These are phyloP conservation scores for Spathaspora sp. DNA, from an alignment of 1,139 yeast genomes.

Conservation along the genomic window DNA sequence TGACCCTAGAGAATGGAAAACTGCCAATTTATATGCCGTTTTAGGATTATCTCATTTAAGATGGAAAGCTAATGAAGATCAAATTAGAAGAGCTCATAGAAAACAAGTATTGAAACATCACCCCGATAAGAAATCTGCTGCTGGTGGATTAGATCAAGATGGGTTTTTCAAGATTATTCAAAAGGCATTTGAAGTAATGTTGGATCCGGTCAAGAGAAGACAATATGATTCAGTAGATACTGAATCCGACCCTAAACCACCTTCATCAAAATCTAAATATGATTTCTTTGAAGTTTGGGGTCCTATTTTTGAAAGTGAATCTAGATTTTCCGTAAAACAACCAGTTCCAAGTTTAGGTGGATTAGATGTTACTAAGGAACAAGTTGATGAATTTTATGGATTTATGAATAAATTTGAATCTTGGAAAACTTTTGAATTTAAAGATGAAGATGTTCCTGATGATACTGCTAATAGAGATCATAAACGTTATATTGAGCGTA, in stretches of 20 bases:
- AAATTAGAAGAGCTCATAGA: conserved; percentile 95
- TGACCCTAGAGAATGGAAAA: conserved; percentile 98
- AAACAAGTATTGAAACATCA: conserved; percentile 95
- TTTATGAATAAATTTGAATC: conserved; percentile 97
- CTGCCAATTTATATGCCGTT: conserved; percentile 94
- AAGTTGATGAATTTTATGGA: conserved; percentile 84
- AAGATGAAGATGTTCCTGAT: conserved; percentile 99
- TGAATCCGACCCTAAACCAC: conserved; percentile 82
- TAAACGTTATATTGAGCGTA: conserved; percentile 97
- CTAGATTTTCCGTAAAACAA: conserved; percentile 85
- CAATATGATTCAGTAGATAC: conserved; percentile 96
- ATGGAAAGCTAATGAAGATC: conserved; percentile 88
- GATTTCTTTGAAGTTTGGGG: conserved; percentile 93
- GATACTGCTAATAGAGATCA: conserved; percentile 99
- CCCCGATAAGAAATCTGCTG: conserved; percentile 93
- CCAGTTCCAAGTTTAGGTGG: conserved; percentile 86
- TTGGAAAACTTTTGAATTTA: conserved; percentile 97
- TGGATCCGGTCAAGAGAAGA: conserved; percentile 82
- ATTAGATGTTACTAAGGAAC: conserved; percentile 65
- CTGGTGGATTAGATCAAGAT: conserved; percentile 86
- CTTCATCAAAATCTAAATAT: conserved; percentile 57
- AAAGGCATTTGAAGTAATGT: conserved; percentile 88
- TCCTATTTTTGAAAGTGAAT: conserved; percentile 87
- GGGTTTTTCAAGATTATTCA: conserved; percentile 98
- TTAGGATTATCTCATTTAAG: conserved; percentile 91